Base-by-base conservation (phyloP, 2,329 filamentous ascomycete genomes). In the Plenodomus lindquistii region DNA sequence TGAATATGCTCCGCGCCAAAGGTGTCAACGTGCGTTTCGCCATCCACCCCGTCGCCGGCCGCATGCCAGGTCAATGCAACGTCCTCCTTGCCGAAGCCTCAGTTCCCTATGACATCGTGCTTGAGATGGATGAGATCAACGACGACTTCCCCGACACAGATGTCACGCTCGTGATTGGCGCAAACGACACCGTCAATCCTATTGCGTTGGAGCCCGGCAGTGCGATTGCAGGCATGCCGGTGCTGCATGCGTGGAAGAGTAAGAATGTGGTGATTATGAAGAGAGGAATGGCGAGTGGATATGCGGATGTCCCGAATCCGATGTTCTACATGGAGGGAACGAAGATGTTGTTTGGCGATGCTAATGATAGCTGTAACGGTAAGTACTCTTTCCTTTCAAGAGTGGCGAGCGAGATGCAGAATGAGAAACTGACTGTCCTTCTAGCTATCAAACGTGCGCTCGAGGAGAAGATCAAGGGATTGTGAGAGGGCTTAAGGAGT, bases 51-150 rank as follows among this genome's bases (percentile, higher is more conserved):
- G 91, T 96, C 21, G 91, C 91, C 0, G 91, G 91, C 10, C 84
- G 91, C 24, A 96, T 96, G 91, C 91, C 91, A 0, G 91, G 91
- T 0, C 91, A 96, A 73, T 96, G 91, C 75, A 96, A 96, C 65
- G 91, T 96, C 3, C 79, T 96, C 2, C 83, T 96, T 13, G 91
- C 91, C 0, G 91, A 96, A 71, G 91, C 91, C 1, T 87, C 83
- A 27, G 91, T 96, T 22, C 90, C 90, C 2, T 96, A 96, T 64
- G 91, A 96, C 62, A 93, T 96, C 46, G 91, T 96, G 21, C 80
- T 95, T 38, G 91, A 96, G 74, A 96, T 96, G 91, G 91, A 96
- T 61, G 91, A 96, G 77, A 95, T 96, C 75, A 96, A 96, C 71
- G 91, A 95, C 54, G 91, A 96, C 64, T 96, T 96, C 70, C 73